These are phyloP conservation scores for Vaccinium corymbosum DNA, from an alignment of 148 eudicot species.

Conservation along the genomic window DNA sequence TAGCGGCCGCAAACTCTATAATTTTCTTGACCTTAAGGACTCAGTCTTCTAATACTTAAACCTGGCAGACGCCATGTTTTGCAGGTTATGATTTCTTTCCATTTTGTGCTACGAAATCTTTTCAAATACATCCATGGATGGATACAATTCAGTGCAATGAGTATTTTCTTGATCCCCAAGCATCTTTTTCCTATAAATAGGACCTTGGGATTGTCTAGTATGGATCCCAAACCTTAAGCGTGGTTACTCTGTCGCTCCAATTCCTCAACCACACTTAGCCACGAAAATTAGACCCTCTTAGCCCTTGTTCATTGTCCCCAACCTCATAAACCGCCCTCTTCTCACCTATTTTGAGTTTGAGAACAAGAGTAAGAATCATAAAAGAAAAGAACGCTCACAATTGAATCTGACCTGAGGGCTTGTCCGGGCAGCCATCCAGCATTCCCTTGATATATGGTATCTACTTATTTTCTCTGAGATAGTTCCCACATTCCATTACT, in stretches of 20 bases:
- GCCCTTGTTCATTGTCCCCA: background rate
- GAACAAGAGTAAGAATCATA: background rate
- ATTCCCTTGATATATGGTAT: background rate
- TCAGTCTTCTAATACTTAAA: too few species aligned
- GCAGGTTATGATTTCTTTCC: too few species aligned
- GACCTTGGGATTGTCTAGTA: background rate
- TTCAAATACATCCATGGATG: too few species aligned
- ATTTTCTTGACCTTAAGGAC: too few species aligned
- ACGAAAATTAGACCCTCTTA: background rate
- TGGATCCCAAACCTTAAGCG: background rate
- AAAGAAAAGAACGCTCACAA: background rate
- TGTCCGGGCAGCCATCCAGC: background rate
- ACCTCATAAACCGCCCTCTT: constrained; percentile 2
- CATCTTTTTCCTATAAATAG: too few species aligned
- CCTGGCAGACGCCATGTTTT: too few species aligned
- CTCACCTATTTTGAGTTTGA: background rate
- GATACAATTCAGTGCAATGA: too few species aligned
- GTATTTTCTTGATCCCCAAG: too few species aligned
- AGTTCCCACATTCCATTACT: background rate
- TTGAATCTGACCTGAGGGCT: background rate
- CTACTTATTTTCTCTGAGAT: background rate
- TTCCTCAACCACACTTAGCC: background rate
- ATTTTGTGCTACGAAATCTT: too few species aligned
- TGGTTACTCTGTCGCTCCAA: background rate
- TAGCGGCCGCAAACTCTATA: too few species aligned